A percentile compares a stretch with the other conserved stretches of the same genome.
phyloP scores from a whole-genome alignment of 768 basidiomycete species.

The Dentipellis fragilis region DNA sequence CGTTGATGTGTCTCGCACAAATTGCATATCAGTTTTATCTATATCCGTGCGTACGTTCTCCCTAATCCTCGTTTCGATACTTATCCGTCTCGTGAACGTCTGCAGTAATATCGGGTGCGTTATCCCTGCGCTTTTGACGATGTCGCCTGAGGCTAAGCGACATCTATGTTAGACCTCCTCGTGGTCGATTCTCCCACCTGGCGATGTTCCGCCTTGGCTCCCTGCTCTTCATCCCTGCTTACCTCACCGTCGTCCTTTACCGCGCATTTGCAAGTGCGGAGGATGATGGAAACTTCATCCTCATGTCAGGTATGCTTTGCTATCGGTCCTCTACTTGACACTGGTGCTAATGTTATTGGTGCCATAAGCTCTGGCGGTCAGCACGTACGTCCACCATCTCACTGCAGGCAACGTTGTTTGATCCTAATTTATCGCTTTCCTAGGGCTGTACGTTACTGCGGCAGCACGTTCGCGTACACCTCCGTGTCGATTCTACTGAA shows the following conservation, averaged over 20 bases:
- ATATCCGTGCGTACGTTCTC: slow-evolving; percentile 60
- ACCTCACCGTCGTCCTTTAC: slow-evolving; percentile 69
- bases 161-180: slow-evolving; percentile 47
- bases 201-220: slow-evolving; percentile 89
- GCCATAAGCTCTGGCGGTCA: slow-evolving; percentile 52
- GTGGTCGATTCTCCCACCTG: slow-evolving; percentile 74
- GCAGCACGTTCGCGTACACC: slow-evolving; percentile 84
- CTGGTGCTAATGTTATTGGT: slow-evolving; percentile 3
- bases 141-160: neutral
- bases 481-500: slow-evolving; percentile 81
- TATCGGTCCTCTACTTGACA: neutral
- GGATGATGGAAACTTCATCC: slow-evolving; percentile 62
- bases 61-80: neutral
- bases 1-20: slow-evolving; percentile 90
- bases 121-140: neutral
- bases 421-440: neutral
- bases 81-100: neutral
- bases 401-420: neutral
- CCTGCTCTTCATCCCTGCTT: slow-evolving; percentile 80
- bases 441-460: slow-evolving; percentile 83
- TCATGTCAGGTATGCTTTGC: slow-evolving; percentile 62
- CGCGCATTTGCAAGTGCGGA: slow-evolving; percentile 60
- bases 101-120: slow-evolving; percentile 27
- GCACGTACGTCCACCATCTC: slow-evolving; percentile 52
- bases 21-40: slow-evolving; percentile 87